phyloP scores from a whole-genome alignment of 2,329 filamentous ascomycete species.

The Alternaria dauci region DNA sequence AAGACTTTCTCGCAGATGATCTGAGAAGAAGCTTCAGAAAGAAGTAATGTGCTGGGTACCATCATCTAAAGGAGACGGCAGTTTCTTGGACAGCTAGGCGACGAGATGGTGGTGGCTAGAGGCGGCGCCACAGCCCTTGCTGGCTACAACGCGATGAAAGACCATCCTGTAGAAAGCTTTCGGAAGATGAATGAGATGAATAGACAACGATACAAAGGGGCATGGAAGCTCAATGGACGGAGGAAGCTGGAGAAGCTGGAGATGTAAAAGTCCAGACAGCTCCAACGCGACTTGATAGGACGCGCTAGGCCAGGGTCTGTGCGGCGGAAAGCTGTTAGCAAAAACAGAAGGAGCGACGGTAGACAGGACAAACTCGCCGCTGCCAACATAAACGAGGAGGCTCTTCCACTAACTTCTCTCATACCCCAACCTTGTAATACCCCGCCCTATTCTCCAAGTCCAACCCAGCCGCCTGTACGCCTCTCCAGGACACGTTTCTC shows the following conservation, averaged over 20 bases:
- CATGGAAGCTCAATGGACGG: neutral
- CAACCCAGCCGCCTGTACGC: conserved; percentile 18
- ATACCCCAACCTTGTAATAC: conserved; percentile 17
- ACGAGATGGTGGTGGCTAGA: neutral
- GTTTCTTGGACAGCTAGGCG: neutral
- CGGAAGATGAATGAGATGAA: neutral
- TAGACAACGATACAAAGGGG: neutral
- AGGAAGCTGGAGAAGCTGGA: conserved; percentile 3
- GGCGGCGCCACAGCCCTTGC: neutral
- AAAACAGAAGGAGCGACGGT: conserved; percentile 40
- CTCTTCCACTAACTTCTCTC: conserved; percentile 24
- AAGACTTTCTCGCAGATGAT: neutral
- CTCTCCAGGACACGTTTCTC: conserved; percentile 32
- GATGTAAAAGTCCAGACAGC: conserved; percentile 19
- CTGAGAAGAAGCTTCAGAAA: neutral
- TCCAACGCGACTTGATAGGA: conserved; percentile 29
- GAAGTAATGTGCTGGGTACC: neutral
- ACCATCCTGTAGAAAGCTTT: neutral
- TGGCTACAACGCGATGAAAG: neutral
- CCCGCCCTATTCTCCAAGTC: conserved; percentile 10
- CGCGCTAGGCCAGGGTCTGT: conserved; percentile 29
- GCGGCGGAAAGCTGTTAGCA: conserved; percentile 37
- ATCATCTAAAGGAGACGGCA: neutral
- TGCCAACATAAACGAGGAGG: conserved; percentile 40
- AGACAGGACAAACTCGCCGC: conserved; percentile 31